These are phyloP conservation scores for Colletotrichum magnum DNA, from an alignment of 2,329 filamentous ascomycete genomes.

Conservation along the genomic window DNA sequence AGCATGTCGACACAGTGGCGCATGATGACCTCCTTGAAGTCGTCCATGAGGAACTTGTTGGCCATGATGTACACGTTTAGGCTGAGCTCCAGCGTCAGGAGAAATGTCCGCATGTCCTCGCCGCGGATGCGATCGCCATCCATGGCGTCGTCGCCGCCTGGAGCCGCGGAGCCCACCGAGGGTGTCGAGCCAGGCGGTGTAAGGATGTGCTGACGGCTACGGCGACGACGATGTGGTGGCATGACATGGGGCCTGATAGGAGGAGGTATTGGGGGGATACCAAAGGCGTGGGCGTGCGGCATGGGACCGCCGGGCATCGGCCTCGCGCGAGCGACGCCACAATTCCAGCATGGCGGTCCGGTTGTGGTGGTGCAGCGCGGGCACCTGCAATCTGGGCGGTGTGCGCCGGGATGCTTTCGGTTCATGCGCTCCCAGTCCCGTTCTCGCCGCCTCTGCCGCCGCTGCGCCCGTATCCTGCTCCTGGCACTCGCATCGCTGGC, in stretches of 20 bases:
- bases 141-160: conserved; percentile 39
- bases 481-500: conserved; percentile 54
- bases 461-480: conserved; percentile 51
- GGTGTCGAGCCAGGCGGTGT: conserved; percentile 37
- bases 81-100: conserved; percentile 61
- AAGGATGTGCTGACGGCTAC: conserved; percentile 32
- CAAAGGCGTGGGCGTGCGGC: conserved; percentile 25
- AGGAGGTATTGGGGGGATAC: conserved; percentile 31
- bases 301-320: conserved; percentile 45
- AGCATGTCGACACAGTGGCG: conserved; percentile 62
- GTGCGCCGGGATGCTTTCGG: conserved; percentile 60
- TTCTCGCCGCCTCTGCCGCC: conserved; percentile 52
- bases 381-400: conserved; percentile 61
- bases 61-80: conserved; percentile 66
- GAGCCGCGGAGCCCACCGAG: conserved; percentile 35
- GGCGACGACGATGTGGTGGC: conserved; percentile 37
- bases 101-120: conserved; percentile 63
- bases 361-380: conserved; percentile 53
- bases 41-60: conserved; percentile 62
- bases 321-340: conserved; percentile 51
- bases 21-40: conserved; percentile 59
- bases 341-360: conserved; percentile 59
- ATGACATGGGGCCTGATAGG: conserved; percentile 31
- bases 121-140: conserved; percentile 54
- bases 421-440: conserved; percentile 54